phyloP scores from a whole-genome alignment of 768 basidiomycete species.

The Lentinula boryana region DNA sequence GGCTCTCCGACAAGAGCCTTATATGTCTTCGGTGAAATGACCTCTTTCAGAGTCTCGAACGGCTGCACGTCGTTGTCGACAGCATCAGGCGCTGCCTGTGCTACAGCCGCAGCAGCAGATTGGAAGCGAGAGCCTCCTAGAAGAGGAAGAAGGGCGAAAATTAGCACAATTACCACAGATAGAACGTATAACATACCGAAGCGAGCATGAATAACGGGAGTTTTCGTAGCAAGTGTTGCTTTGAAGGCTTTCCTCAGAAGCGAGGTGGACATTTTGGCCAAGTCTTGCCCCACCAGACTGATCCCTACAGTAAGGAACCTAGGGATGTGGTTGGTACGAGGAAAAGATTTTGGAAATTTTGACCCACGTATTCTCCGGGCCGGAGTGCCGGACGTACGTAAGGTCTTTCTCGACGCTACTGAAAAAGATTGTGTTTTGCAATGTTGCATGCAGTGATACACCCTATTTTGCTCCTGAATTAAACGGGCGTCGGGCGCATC shows the following conservation, averaged over 20 bases:
- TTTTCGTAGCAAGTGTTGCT: not conserved
- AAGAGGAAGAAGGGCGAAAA: not conserved
- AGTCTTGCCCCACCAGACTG: not conserved
- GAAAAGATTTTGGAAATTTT: not conserved
- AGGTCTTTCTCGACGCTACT: too few species aligned
- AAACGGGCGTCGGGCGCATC: too few species aligned
- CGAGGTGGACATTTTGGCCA: not conserved
- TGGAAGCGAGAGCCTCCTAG: not conserved
- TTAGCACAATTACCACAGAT: not conserved
- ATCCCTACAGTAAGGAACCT: not conserved
- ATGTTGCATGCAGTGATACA: too few species aligned
- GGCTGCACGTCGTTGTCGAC: not conserved
- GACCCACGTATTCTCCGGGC: too few species aligned
- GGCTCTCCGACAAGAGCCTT: constrained; percentile 58
- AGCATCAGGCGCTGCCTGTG: not conserved
- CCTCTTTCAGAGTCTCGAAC: constrained; percentile 32
- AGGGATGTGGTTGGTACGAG: not conserved
- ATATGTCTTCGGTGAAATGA: constrained; percentile 35
- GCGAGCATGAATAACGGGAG: not conserved
- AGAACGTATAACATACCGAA: not conserved
- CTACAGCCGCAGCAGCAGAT: not conserved
- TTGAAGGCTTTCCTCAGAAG: not conserved
- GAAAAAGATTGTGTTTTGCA: too few species aligned
- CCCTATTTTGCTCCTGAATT: too few species aligned
- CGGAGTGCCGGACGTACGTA: too few species aligned